Evolutionary conservation across 2,329 filamentous ascomycete genomes (phyloP).

Genomic region (Annulohypoxylon truncatum): DNA sequence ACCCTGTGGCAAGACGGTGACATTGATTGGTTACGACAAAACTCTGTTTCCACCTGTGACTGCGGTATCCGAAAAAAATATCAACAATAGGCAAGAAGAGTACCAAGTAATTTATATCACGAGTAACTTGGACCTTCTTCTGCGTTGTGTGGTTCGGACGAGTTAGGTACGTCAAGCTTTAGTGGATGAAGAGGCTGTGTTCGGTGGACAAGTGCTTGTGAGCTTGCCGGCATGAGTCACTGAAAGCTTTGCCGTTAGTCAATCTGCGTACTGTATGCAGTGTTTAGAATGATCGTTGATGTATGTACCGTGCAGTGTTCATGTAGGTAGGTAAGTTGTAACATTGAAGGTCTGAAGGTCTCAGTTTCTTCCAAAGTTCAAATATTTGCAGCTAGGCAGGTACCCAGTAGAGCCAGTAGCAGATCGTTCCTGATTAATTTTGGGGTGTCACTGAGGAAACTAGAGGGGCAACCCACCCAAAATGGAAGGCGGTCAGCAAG

Average conservation of each 20-base stretch:
- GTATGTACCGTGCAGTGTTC: not conserved
- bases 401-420: not conserved
- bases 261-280: not conserved
- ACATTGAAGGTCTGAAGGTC: too few species aligned
- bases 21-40: not conserved
- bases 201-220: not conserved
- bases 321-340: not conserved
- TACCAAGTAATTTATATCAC: not conserved
- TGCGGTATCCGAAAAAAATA: not conserved
- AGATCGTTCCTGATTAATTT: not conserved
- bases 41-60: not conserved
- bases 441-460: not conserved
- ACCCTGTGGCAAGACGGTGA: not conserved
- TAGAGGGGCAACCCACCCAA: not conserved
- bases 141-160: not conserved
- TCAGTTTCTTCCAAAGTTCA: not conserved
- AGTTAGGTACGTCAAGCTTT: not conserved
- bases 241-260: not conserved
- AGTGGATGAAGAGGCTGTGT: not conserved
- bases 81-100: not conserved
- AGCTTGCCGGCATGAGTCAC: slow-evolving; percentile 44
- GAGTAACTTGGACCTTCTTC: not conserved
- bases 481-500: slow-evolving; percentile 26
- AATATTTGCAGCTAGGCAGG: not conserved
- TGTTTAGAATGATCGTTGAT: not conserved